These are phyloP conservation scores for Middelhovenomyces tepae DNA, from an alignment of 805 yeast species.

Conservation along the genomic window DNA sequence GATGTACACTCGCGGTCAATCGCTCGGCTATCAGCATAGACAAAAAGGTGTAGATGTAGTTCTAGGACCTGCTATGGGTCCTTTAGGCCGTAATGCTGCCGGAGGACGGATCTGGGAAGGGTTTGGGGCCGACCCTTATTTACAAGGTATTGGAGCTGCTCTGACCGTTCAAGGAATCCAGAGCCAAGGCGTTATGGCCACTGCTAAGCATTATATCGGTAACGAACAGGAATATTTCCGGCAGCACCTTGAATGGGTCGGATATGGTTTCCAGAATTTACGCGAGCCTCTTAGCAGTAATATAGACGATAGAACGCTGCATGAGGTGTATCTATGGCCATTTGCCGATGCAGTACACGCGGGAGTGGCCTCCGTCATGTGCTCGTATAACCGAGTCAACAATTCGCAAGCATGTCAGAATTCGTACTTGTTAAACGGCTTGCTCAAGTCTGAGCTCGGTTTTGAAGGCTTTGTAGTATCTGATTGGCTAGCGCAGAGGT, in stretches of 20 bases:
- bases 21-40: slow-evolving; percentile 47
- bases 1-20: slow-evolving; percentile 44
- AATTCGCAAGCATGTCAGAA: slow-evolving; percentile 53
- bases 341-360: slow-evolving; percentile 54
- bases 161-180: slow-evolving; percentile 48
- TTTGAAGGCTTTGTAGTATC: slow-evolving; percentile 61
- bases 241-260: slow-evolving; percentile 44
- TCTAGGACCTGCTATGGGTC: slow-evolving; percentile 52
- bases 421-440: slow-evolving; percentile 43
- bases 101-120: slow-evolving; percentile 64
- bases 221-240: slow-evolving; percentile 58
- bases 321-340: slow-evolving; percentile 57
- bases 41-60: slow-evolving; percentile 47
- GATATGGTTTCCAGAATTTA: slow-evolving; percentile 36
- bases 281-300: slow-evolving; percentile 36
- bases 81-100: slow-evolving; percentile 51
- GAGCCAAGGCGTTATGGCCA: slow-evolving; percentile 48
- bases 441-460: slow-evolving; percentile 53
- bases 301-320: slow-evolving; percentile 53
- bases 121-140: slow-evolving; percentile 53
- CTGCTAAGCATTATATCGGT: slow-evolving; percentile 49
- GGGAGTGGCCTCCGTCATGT: slow-evolving; percentile 55
- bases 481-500: slow-evolving; percentile 59
- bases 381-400: slow-evolving; percentile 50
- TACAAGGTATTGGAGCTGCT: slow-evolving; percentile 47